These are phyloP conservation scores for Alternaria sp. DNA, from an alignment of 2,329 filamentous ascomycete genomes.

Conservation along the genomic window DNA sequence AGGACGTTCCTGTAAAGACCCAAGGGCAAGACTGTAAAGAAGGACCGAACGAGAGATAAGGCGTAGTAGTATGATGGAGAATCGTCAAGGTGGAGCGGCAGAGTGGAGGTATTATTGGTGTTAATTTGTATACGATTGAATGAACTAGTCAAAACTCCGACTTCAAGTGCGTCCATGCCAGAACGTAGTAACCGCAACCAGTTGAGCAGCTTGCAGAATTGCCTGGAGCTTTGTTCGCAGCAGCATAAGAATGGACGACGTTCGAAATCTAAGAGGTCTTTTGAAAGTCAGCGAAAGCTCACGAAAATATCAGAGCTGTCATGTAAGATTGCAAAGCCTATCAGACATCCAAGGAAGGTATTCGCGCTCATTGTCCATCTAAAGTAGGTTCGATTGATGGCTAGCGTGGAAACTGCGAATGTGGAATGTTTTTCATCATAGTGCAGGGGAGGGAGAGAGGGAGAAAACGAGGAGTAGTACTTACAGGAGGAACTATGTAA, in stretches of 20 bases:
- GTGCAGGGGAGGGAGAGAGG: not conserved
- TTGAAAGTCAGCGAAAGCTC: conserved; percentile 13
- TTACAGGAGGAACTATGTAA: conserved; percentile 10
- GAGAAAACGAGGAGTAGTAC: not conserved
- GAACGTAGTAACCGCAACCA: not conserved
- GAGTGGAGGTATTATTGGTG: conserved; percentile 11
- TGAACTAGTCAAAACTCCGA: conserved; percentile 13
- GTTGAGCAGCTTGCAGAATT: not conserved
- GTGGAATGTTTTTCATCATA: conserved; percentile 76
- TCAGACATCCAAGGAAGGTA: conserved; percentile 82
- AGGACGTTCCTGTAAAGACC: not conserved
- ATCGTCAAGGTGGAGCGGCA: conserved; percentile 5
- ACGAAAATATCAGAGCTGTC: not conserved
- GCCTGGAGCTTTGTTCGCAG: not conserved
- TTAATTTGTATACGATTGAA: conserved; percentile 16
- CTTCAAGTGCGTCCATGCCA: not conserved
- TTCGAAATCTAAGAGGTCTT: conserved; percentile 11
- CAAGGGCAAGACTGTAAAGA: not conserved
- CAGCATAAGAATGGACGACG: conserved; percentile 11
- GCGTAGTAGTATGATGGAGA: conserved; percentile 10
- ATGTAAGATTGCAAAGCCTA: conserved; percentile 25
- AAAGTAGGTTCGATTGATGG: conserved; percentile 69
- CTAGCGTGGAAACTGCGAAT: conserved; percentile 93
- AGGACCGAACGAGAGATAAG: not conserved
- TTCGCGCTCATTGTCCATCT: conserved; percentile 71